phyloP scores from a whole-genome alignment of 106 monocot genomes.

The Gastrodia elata region DNA sequence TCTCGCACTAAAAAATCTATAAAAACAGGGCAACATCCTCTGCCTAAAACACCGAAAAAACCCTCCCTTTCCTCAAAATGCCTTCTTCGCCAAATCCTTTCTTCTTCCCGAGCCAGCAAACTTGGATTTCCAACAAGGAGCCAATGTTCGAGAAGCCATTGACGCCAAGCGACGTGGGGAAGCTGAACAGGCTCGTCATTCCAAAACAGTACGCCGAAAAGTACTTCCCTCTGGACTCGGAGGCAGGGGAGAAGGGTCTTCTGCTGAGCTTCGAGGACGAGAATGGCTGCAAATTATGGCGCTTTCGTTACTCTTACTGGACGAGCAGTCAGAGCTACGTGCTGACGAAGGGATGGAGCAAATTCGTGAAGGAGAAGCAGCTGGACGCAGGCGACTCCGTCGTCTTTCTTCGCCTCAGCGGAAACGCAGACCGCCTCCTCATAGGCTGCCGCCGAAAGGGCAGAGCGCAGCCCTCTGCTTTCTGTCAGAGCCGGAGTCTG shows the following conservation, averaged over 20 bases:
- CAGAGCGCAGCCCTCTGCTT: background rate
- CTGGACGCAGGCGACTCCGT: constrained; percentile 55
- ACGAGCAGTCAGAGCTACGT: constrained; percentile 79
- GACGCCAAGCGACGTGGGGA: constrained; percentile 74
- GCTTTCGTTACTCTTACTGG: constrained; percentile 79
- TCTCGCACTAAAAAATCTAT: background rate
- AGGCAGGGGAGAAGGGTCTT: constrained; percentile 51
- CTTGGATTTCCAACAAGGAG: constrained; percentile 10
- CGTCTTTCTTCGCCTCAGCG: constrained; percentile 24
- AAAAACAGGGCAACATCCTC: background rate
- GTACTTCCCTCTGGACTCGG: constrained; percentile 53
- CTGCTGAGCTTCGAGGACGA: constrained; percentile 67
- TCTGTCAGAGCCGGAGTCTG: background rate
- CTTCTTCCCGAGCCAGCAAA: background rate
- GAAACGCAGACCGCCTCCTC: constrained; percentile 8
- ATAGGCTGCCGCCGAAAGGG: constrained; percentile 22
- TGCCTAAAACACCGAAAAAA: background rate
- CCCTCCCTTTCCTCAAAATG: background rate
- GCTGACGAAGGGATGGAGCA: constrained; percentile 76
- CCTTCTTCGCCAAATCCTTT: background rate
- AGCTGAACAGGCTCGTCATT: constrained; percentile 70
- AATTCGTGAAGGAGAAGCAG: constrained; percentile 61
- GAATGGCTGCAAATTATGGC: constrained; percentile 38
- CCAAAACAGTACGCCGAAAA: constrained; percentile 71
- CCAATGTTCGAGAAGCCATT: constrained; percentile 59